phyloP scores from a whole-genome alignment of 371 early-diverging fungal genomes.

The Syncephalastrum racemosum region DNA sequence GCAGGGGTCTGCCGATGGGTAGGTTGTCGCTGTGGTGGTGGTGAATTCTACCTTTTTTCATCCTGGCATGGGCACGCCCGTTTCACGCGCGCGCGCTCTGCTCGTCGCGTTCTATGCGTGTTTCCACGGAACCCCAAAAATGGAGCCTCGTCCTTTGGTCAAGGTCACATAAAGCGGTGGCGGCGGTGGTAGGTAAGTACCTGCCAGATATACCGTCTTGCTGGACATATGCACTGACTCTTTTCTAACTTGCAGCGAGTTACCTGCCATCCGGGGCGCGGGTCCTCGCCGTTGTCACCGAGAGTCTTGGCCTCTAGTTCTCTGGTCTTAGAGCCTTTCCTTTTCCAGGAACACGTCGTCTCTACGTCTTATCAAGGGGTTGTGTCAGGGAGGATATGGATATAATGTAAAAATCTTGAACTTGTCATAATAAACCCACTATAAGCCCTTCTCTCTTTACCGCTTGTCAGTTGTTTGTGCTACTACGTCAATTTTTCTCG shows the following conservation, averaged over 20 bases:
- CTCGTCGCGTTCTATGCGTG: constrained; percentile 1
- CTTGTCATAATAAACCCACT: not conserved
- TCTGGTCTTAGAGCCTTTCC: constrained; percentile 1
- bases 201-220: not conserved
- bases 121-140: no score
- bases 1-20: not conserved
- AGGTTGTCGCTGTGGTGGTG: constrained; percentile 4
- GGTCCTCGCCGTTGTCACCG: not conserved
- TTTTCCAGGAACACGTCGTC: not conserved
- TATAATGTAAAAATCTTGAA: not conserved
- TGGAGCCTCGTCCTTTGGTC: not conserved
- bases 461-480: not conserved
- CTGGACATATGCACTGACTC: not conserved
- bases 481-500: not conserved
- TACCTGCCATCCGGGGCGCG: constrained; percentile 28
- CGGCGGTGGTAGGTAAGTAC: constrained; percentile 29
- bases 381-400: constrained; percentile 1
- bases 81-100: not conserved
- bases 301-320: not conserved
- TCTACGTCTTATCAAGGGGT: no score
- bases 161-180: not conserved
- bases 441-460: not conserved
- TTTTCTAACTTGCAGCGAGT: constrained; percentile 21
- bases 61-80: not conserved
- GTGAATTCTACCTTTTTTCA: not conserved